phyloP scores from a whole-genome alignment of 78 protist genomes.

The Dictyostelium citrinum region DNA sequence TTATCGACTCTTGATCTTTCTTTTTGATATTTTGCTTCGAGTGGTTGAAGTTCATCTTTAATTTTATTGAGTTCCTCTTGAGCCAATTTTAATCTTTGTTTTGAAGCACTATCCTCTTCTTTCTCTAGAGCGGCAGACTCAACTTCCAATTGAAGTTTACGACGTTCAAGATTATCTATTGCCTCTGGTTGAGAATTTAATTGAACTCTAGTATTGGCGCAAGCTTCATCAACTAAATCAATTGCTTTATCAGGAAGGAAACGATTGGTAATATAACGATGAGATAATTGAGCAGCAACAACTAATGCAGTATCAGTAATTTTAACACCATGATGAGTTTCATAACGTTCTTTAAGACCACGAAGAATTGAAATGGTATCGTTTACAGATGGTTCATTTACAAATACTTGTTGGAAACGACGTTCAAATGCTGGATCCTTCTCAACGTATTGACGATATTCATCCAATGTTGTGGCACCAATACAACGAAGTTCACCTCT shows the following conservation, averaged over 20 bases:
- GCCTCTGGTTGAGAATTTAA: slow-evolving; percentile 96
- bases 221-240: slow-evolving; percentile 98
- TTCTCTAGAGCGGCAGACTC: slow-evolving; percentile 91
- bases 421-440: slow-evolving; percentile 99
- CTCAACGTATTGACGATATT: slow-evolving; percentile 97
- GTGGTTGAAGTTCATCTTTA: slow-evolving; percentile 89
- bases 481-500: slow-evolving; percentile 98
- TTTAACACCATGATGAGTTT: slow-evolving; percentile 96
- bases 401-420: slow-evolving; percentile 96
- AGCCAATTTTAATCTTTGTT: slow-evolving; percentile 83
- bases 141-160: slow-evolving; percentile 93
- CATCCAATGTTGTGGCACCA: slow-evolving; percentile 99
- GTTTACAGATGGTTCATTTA: slow-evolving; percentile 95
- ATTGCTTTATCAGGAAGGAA: slow-evolving; percentile 99
- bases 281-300: slow-evolving; percentile 92
- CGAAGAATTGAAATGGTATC: slow-evolving; percentile 98
- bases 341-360: slow-evolving; percentile 95
- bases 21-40: slow-evolving; percentile 81
- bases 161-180: slow-evolving; percentile 92
- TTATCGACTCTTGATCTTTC: slow-evolving; percentile 90
- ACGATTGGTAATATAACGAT: slow-evolving; percentile 95
- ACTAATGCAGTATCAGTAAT: slow-evolving; percentile 97
- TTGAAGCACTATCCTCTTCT: slow-evolving; percentile 86
- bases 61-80: slow-evolving; percentile 70
- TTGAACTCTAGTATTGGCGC: slow-evolving; percentile 93